phyloP scores from a whole-genome alignment of 306 rosid genomes.

The Citrullus colocynthis region DNA sequence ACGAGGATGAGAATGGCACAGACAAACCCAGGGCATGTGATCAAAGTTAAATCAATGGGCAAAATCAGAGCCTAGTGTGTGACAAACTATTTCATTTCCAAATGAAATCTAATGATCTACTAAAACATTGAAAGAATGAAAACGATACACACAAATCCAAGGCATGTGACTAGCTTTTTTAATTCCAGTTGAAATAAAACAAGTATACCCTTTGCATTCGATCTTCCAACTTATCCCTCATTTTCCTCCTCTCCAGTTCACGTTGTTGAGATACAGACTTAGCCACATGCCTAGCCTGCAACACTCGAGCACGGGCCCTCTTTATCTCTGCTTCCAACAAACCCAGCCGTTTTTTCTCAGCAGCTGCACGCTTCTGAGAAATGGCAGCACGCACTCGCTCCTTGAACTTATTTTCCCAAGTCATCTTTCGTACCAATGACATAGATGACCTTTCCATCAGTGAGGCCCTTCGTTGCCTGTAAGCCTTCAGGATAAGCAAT shows the following conservation, averaged over 20 bases:
- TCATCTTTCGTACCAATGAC: slow-evolving; percentile 59
- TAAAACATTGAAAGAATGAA: slow-evolving; percentile 5
- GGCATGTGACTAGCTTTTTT: not conserved
- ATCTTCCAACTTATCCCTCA: slow-evolving; percentile 71
- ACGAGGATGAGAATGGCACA: not conserved
- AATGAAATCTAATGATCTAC: slow-evolving; percentile 20
- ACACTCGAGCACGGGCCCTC: slow-evolving; percentile 61
- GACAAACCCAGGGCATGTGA: not conserved
- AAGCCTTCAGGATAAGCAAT: slow-evolving; percentile 70
- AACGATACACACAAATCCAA: not conserved
- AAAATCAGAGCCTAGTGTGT: not conserved
- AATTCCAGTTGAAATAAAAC: slow-evolving; percentile 6
- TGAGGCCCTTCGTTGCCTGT: slow-evolving; percentile 71
- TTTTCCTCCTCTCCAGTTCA: slow-evolving; percentile 73
- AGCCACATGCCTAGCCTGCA: slow-evolving; percentile 65
- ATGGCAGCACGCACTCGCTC: slow-evolving; percentile 82
- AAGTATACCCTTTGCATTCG: slow-evolving; percentile 72
- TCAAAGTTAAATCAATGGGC: not conserved
- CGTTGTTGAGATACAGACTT: slow-evolving; percentile 74
- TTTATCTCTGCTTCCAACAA: slow-evolving; percentile 80
- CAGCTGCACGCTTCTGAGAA: slow-evolving; percentile 75
- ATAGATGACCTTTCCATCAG: slow-evolving; percentile 80
- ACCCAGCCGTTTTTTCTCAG: slow-evolving; percentile 68
- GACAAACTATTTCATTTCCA: not conserved
- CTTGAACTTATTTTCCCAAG: slow-evolving; percentile 79